phyloP scores from a whole-genome alignment of 2,329 filamentous ascomycete species.

The Monosporascus ibericus region DNA sequence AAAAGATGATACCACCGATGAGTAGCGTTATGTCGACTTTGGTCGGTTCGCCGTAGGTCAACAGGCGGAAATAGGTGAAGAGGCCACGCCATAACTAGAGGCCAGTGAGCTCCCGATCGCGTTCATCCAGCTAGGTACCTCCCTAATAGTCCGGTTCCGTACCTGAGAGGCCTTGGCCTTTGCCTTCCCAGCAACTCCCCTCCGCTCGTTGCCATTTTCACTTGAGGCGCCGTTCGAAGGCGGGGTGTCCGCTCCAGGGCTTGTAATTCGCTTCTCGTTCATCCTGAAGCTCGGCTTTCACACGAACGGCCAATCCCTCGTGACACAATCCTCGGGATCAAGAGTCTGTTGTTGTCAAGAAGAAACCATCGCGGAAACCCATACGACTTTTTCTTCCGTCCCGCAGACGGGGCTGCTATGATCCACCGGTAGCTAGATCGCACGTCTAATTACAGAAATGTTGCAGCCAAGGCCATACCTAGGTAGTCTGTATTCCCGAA shows the following conservation, averaged over 20 bases:
- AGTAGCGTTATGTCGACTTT: conserved; percentile 38
- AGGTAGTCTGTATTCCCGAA: too few species aligned
- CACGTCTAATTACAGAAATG: not conserved
- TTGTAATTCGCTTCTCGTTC: not conserved
- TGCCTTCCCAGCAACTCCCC: not conserved
- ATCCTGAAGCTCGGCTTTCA: not conserved
- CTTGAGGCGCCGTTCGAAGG: not conserved
- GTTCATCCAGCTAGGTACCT: not conserved
- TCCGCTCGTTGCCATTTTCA: not conserved
- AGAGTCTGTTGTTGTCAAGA: not conserved
- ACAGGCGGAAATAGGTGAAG: conserved; percentile 37
- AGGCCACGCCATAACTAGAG: conserved; percentile 15
- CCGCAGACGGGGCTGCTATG: not conserved
- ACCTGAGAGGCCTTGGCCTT: not conserved
- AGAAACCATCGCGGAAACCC: not conserved
- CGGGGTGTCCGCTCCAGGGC: not conserved
- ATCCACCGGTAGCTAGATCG: not conserved
- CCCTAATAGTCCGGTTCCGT: not conserved
- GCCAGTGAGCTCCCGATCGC: conserved; percentile 1
- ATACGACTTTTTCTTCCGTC: not conserved
- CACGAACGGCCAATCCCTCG: not conserved
- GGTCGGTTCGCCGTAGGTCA: conserved; percentile 39
- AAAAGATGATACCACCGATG: conserved; percentile 32
- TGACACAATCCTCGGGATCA: not conserved
- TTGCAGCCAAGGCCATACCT: not conserved